Evolutionary conservation across 139 green algal genomes (phyloP), one percentile per base, ranked within the genome.

Genomic region (Bryopsis sp.): DNA sequence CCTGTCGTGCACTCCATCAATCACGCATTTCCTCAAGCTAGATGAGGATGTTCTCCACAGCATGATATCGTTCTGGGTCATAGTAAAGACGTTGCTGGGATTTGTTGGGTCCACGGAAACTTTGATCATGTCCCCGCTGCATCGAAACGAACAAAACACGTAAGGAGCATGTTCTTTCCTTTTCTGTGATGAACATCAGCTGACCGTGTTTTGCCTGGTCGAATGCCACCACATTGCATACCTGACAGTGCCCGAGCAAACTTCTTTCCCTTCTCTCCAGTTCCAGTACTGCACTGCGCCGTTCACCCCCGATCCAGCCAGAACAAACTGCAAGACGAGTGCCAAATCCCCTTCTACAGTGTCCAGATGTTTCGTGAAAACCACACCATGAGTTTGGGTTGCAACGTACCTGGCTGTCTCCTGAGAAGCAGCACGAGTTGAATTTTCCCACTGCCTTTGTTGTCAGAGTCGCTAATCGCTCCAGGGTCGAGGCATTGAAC

Each of bases 401-500:
- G 43, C 43, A 26, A 15, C 43, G 43, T 50, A 63, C 54, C 15
- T 63, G 11, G 15, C 26, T 19, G n/a, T 29, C 15, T 19, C n/a
- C n/a, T 63, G 54, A 63, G 26, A 63, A 63, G 26, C 19, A 35
- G 54, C 54, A 63, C 15, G 19, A 36, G n/a, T 8, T 63, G 15
- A 63, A n/a, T 7, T 35, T n/a, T 7, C n/a, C 54, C 54, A 33
- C 54, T 15, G 7, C 7, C 11, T 34, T 67, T 4, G 33, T 47
- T 29, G 32, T n/a, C 24, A 43, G 33, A 47, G n/a, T 31, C 24
- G 6, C 38, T n/a, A 68, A 43, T 2, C 66, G 61, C 58, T 75
- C 57, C 72, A 78, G 67, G 15, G 66, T 60, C 34, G 32, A 1
- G 32, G 66, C 29, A 64, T 78, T 43, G 24, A 78, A 76, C 4